Evolutionary conservation across 225 moss, liverwort and hornwort species (phyloP).

Genomic region (Polytrichum commune): DNA sequence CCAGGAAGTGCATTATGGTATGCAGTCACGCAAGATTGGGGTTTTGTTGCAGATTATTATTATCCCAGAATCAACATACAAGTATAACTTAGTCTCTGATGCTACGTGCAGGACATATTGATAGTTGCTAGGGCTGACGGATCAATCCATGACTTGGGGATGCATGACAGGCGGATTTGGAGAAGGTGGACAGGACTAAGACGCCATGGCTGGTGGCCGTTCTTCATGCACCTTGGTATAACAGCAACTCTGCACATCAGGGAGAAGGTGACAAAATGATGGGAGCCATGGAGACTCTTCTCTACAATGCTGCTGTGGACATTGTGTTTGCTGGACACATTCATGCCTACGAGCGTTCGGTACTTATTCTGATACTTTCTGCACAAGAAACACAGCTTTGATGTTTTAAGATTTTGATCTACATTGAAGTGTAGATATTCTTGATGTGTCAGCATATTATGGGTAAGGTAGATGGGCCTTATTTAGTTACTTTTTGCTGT

Average conservation of each 20-base stretch:
- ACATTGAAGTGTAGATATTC: no score
- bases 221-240: conserved; percentile 79
- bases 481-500: no score
- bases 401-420: no score
- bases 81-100: background rate
- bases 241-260: conserved; percentile 68
- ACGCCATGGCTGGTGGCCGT: conserved; percentile 69
- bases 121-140: no score
- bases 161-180: conserved; percentile 38
- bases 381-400: no score
- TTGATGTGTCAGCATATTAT: no score
- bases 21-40: no score
- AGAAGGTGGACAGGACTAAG: conserved; percentile 50
- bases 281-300: conserved; percentile 53
- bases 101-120: background rate
- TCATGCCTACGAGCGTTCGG: conserved; percentile 75
- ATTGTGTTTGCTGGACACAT: conserved; percentile 71
- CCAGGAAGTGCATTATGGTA: no score
- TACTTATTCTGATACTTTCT: conserved; percentile 11
- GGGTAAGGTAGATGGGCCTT: no score
- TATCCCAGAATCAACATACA: no score
- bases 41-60: no score
- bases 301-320: conserved; percentile 55
- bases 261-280: conserved; percentile 63
- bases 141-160: no score